phyloP scores from a whole-genome alignment of 805 yeast genomes.

The Pichia manshurica region DNA sequence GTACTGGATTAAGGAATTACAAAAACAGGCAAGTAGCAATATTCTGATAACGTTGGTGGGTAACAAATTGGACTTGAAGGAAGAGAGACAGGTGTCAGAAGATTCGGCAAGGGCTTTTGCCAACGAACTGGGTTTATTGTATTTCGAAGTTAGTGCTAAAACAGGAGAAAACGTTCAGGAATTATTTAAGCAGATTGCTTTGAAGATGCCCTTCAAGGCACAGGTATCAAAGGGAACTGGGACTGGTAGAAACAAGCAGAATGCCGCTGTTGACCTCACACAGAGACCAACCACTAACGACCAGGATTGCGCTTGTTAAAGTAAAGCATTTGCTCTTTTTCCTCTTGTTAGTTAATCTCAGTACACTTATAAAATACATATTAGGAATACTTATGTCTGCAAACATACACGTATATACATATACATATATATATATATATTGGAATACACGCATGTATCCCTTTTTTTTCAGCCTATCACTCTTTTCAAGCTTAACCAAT shows the following conservation, averaged over 20 bases:
- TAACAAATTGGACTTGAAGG: conserved; percentile 61
- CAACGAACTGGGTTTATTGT: conserved; percentile 43
- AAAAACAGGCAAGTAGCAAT: conserved; percentile 70
- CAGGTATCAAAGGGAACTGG: conserved; percentile 10
- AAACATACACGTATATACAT: no score
- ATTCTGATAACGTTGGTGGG: conserved; percentile 81
- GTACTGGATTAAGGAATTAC: conserved; percentile 73
- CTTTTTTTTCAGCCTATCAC: neutral
- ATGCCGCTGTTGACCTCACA: conserved; percentile 27
- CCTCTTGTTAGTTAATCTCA: no score
- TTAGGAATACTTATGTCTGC: no score
- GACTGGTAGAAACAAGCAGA: conserved; percentile 11
- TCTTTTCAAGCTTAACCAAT: no score
- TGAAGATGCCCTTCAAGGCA: conserved; percentile 35
- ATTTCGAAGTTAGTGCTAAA: conserved; percentile 55
- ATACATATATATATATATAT: no score
- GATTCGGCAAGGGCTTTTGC: conserved; percentile 46
- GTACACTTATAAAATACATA: no score
- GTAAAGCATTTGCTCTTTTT: no score
- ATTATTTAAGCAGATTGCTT: conserved; percentile 46
- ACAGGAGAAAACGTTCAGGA: conserved; percentile 46
- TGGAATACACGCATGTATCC: no score
- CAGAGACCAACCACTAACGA: conserved; percentile 30
- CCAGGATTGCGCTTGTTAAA: conserved; percentile 29
- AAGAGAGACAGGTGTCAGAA: conserved; percentile 40